Base-by-base conservation (phyloP, 371 early-diverging fungal genomes). In the Dinochytrium kinnereticum region DNA sequence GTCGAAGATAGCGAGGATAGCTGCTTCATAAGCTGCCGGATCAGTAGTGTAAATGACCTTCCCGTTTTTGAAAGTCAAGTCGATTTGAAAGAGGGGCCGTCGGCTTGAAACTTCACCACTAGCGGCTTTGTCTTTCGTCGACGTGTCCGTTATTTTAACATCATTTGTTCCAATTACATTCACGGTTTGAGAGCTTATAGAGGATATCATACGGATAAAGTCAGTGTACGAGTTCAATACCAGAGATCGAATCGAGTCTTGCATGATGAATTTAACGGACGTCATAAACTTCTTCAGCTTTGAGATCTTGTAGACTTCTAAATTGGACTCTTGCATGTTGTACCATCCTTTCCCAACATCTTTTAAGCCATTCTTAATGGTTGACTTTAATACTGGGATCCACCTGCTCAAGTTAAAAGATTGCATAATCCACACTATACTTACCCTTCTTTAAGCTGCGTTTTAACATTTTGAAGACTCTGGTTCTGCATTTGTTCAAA, bases 311-410 rank as follows among this genome's bases (percentile, higher is more conserved):
- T 88, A 88, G 19, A 88, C 87, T 64, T 88, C 89, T 31, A 83
- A 70, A 34, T 84, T 87, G 68, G 83, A 79, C 67, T 87, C 88
- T 38, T 81, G 77, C 72, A 86, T 82, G 72, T 88, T 88, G 78
- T 86, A 88, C 89, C 89, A 88, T 24, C 89, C 89, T 68, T 88
- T 86, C 19, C 87, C 88, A 3, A 86, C 85, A 61, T 86, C 86
- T 61, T 81, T 84, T 59, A 88, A 82, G 0, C 89, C 89, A 59
- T 49, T 64, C 49, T 74, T 77, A 28, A 88, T 81, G 0, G 81
- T 72, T n/a, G 69, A 80, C 64, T 84, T 83, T 51, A 89, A 51
- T 0, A 68, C 51, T 36, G 69, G 70, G 19, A 87, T 74, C 88
- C 88, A 88, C 13, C 88, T 87, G 44, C 0, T 17, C 24, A 1